Conservation (phyloP, 2,329 filamentous ascomycete genomes). For the Colletotrichum australisinense region DNA sequence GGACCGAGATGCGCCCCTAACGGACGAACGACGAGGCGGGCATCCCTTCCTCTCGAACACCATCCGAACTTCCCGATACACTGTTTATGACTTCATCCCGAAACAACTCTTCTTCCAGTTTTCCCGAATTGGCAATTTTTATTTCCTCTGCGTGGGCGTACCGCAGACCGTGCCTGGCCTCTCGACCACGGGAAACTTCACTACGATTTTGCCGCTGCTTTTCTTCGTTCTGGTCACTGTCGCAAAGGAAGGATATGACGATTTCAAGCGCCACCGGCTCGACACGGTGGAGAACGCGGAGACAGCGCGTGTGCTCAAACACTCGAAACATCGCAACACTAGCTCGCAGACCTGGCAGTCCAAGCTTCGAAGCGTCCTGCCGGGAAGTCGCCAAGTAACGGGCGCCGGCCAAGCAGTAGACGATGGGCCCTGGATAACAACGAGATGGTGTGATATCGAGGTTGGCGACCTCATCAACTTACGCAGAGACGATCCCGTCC, state of each 20-base stretch:
- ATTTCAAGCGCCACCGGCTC: conserved; percentile 81
- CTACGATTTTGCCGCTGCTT: conserved; percentile 78
- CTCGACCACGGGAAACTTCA: conserved; percentile 80
- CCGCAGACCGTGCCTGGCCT: conserved; percentile 83
- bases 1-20: conserved; percentile 51
- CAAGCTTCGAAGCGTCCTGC: conserved; percentile 36
- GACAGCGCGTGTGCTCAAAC: conserved; percentile 52
- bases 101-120: conserved; percentile 89
- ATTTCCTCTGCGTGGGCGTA: conserved; percentile 86
- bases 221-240: conserved; percentile 87
- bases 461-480: conserved; percentile 63
- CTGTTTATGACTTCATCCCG: conserved; percentile 84
- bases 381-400: conserved; percentile 42
- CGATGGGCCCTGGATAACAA: conserved; percentile 61
- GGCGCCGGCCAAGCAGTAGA: conserved; percentile 54
- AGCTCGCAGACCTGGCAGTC: neutral
- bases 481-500: conserved; percentile 79
- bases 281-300: conserved; percentile 83
- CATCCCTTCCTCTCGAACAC: conserved; percentile 65
- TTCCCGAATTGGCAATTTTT: conserved; percentile 86
- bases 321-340: neutral
- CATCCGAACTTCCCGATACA: conserved; percentile 88
- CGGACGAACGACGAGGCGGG: conserved; percentile 61
- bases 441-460: conserved; percentile 57
- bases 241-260: conserved; percentile 88